Evolutionary conservation across 2,329 filamentous ascomycete species (phyloP), one percentile per base, ranked within the genome.

Genomic region (Metarhizium anisopliae): DNA sequence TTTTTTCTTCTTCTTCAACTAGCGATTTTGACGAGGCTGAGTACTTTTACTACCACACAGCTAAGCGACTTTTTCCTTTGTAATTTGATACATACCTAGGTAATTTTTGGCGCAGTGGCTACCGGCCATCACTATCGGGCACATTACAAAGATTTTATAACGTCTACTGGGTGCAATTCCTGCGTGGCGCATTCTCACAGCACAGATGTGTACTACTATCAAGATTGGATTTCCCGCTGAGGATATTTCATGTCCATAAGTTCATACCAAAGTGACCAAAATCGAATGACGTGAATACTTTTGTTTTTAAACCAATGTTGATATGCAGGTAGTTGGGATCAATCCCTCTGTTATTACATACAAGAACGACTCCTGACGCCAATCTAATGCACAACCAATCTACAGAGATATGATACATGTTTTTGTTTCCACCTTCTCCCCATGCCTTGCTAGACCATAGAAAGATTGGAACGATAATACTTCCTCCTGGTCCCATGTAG

Each of bases 361-460:
- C 61, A 68, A 68, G 60, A 67, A 66, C 62, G 62, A 67, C 65
- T 63, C 70, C 69, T 60, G 66, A 72, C 73, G 72, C 74, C 72
- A 52, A 64, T 72, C 67, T 71, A 70, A 75, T 76, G 73, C 72
- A 72, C 68, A 70, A 62, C 66, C 69, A 68, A 68, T 73, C 69
- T 72, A 73, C 68, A 74, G 62, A 63, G 57, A 56, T 74, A 74
- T 75, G 68, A 65, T 73, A 74, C 70, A 74, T 62, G 25, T 62
- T 59, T 54, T 54, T 45, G 51, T 50, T 53, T 35, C 50, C 52
- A 20, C 32, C 47, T 52, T 49, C 45, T 54, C 49, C 38, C 55
- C 57, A 54, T 54, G 51, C 42, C 55, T 57, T 50, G 57, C 55
- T 56, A 51, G 51, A 52, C 49, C 36, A 58, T 36, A 40, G 29